Evolutionary conservation across 2,329 filamentous ascomycete genomes (phyloP).

Genomic region (Tolypocladium capitatum): DNA sequence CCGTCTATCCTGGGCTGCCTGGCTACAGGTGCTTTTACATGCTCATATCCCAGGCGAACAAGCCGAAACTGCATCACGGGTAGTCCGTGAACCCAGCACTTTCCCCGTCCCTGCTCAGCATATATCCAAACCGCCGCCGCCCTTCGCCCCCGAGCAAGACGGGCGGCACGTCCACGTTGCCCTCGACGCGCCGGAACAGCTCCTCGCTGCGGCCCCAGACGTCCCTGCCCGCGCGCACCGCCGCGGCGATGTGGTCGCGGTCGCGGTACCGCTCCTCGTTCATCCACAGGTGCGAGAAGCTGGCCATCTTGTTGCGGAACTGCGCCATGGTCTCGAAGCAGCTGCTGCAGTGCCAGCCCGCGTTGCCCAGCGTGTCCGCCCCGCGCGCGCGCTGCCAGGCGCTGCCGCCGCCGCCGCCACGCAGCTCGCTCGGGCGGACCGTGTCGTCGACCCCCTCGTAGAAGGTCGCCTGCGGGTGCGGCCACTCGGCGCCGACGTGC

Average conservation of each 20-base stretch:
- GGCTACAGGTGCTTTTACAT: background rate
- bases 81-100: slow-evolving; percentile 36
- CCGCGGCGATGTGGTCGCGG: slow-evolving; percentile 31
- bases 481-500: slow-evolving; percentile 28
- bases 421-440: slow-evolving; percentile 38
- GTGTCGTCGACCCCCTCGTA: slow-evolving; percentile 29
- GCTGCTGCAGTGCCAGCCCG: slow-evolving; percentile 49
- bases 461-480: slow-evolving; percentile 46
- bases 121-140: slow-evolving; percentile 27
- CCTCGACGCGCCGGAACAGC: slow-evolving; percentile 32
- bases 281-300: slow-evolving; percentile 41
- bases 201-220: slow-evolving; percentile 38
- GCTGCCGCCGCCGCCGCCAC: slow-evolving; percentile 30
- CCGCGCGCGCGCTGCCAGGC: slow-evolving; percentile 25
- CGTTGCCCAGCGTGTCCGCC: slow-evolving; percentile 31
- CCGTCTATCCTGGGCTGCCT: background rate
- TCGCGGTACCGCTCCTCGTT: slow-evolving; percentile 36
- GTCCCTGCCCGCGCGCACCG: slow-evolving; percentile 39
- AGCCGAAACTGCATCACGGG: slow-evolving; percentile 8
- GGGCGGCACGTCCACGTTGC: slow-evolving; percentile 39
- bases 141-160: slow-evolving; percentile 24
- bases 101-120: slow-evolving; percentile 30
- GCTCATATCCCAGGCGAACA: background rate
- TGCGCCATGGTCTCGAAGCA: slow-evolving; percentile 45
- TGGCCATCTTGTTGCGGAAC: slow-evolving; percentile 41